Conservation (phyloP, 1,284 basidiomycete species). For the Tilletia indica region DNA sequence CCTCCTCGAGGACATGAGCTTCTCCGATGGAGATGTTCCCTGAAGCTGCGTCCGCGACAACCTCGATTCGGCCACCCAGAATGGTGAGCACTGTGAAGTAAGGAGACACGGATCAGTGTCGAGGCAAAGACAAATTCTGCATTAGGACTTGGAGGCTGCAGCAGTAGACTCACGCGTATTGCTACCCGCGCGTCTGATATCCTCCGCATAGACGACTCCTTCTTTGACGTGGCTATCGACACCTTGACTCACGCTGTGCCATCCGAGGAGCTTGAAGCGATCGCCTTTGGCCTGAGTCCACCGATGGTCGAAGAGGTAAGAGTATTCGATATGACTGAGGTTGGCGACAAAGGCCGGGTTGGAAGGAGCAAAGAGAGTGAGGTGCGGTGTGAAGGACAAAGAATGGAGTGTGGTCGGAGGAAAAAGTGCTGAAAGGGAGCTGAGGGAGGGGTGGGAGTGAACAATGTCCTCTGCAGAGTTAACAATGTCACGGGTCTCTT, state of each 20-base stretch:
- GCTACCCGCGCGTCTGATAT: background rate
- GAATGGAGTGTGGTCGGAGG: conserved; percentile 46
- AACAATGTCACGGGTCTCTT: too few species aligned
- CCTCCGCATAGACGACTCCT: conserved; percentile 13
- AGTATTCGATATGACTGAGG: conserved; percentile 38
- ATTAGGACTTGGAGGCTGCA: background rate
- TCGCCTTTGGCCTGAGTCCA: conserved; percentile 40
- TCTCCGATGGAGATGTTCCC: conserved; percentile 30
- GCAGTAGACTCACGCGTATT: background rate
- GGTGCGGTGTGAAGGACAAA: conserved; percentile 60
- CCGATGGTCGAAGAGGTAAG: conserved; percentile 37
- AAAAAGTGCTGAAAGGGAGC: conserved; percentile 48
- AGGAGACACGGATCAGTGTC: background rate
- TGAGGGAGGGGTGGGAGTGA: conserved; percentile 40
- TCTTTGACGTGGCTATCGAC: conserved; percentile 19
- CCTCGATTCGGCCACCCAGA: conserved; percentile 40
- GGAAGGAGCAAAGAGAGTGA: conserved; percentile 86
- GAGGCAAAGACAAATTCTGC: background rate
- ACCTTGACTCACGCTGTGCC: conserved; percentile 49
- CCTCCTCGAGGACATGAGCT: conserved; percentile 40
- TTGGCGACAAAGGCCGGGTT: conserved; percentile 70
- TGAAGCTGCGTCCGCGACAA: conserved; percentile 24
- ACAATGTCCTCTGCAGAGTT: conserved; percentile 34
- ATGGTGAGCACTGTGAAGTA: conserved; percentile 35
- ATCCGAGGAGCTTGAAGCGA: conserved; percentile 46